Evolutionary conservation across 1,139 yeast species (phyloP).

Genomic region (Geotrichum klebahnii): DNA sequence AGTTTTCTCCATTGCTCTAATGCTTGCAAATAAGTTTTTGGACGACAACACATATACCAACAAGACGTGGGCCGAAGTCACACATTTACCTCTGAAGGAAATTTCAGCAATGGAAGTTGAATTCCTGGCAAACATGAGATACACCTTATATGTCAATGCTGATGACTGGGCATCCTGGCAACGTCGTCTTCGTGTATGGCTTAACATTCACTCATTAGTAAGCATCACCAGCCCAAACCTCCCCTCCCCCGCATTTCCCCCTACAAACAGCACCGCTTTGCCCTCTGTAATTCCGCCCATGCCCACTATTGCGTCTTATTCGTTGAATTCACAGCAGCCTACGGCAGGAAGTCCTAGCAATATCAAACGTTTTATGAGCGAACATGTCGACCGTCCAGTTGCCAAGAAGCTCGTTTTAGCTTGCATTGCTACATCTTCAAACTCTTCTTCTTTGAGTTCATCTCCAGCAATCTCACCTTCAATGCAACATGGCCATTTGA

Average conservation of each 20-base stretch:
- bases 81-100: conserved; percentile 58
- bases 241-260: conserved; percentile 2
- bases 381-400: conserved; percentile 5
- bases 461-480: background rate
- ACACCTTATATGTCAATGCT: conserved; percentile 32
- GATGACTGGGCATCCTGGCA: conserved; percentile 37
- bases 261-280: no score
- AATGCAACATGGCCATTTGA: background rate
- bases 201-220: conserved; percentile 25
- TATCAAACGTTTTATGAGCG: conserved; percentile 5
- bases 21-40: conserved; percentile 83
- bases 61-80: conserved; percentile 88
- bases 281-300: no score
- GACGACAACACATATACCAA: conserved; percentile 93
- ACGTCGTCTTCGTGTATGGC: conserved; percentile 29
- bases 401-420: background rate
- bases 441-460: background rate
- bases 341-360: background rate
- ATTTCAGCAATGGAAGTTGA: conserved; percentile 63
- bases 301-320: conserved; percentile 2
- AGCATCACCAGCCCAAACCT: background rate
- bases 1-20: conserved; percentile 61
- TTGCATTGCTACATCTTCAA: background rate
- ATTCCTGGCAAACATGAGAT: conserved; percentile 37
- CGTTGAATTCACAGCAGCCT: background rate